phyloP scores from a whole-genome alignment of 805 yeast genomes.

The Kodamaea kakaduensis region DNA sequence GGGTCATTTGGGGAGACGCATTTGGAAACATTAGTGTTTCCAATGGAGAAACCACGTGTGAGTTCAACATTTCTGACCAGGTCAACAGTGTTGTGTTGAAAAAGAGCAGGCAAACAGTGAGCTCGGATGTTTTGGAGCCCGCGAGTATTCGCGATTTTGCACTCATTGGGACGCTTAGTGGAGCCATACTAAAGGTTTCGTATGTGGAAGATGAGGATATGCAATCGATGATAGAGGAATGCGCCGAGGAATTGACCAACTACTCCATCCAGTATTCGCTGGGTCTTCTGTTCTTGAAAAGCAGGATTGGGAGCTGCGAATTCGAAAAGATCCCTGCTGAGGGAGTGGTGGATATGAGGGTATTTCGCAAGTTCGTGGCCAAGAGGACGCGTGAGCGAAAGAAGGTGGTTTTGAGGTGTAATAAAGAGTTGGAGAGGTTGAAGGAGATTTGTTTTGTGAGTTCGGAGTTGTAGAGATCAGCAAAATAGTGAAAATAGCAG shows the following conservation, averaged over 20 bases:
- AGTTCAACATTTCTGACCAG: constrained; percentile 26
- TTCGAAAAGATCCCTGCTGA: constrained; percentile 1
- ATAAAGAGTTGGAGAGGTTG: constrained; percentile 1
- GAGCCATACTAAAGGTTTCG: constrained; percentile 21
- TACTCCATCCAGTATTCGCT: constrained; percentile 3
- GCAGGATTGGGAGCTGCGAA: constrained; percentile 11
- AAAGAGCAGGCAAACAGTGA: too few species aligned
- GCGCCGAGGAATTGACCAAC: constrained; percentile 15
- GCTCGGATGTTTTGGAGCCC: too few species aligned
- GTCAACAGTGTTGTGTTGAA: constrained; percentile 20
- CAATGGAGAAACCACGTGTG: constrained; percentile 11
- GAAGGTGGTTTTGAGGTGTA: constrained; percentile 1
- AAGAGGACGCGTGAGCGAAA: constrained; percentile 3
- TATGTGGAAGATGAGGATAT: constrained; percentile 12
- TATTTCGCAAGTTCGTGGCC: constrained; percentile 7
- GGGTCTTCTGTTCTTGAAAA: background rate
- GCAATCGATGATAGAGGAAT: constrained; percentile 12
- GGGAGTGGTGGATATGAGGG: constrained; percentile 16
- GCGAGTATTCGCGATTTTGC: constrained; percentile 8
- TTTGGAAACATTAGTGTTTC: constrained; percentile 23
- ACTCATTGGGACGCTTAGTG: constrained; percentile 26
- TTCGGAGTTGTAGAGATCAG: background rate
- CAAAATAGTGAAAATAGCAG: too few species aligned
- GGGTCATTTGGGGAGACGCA: constrained; percentile 23
- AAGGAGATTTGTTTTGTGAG: constrained; percentile 7